phyloP scores from a whole-genome alignment of 441 rosid genomes.

The Adansonia madagascariensis region DNA sequence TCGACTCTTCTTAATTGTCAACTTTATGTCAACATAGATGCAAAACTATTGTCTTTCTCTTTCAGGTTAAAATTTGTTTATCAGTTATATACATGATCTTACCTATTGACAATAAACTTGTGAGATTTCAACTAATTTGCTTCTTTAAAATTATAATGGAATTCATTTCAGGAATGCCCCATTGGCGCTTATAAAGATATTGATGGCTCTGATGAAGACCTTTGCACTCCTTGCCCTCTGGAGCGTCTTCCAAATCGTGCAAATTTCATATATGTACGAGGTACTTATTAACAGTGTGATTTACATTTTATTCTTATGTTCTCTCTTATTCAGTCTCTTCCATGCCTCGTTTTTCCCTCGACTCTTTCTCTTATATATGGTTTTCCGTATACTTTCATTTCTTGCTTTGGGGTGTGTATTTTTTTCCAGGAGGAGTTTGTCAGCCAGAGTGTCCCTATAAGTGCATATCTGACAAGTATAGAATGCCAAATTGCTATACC shows the following conservation, averaged over 20 bases:
- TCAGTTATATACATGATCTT: constrained; percentile 3
- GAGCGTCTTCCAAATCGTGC: constrained; percentile 90
- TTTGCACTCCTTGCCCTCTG: constrained; percentile 81
- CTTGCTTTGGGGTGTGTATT: constrained; percentile 35
- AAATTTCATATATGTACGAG: constrained; percentile 76
- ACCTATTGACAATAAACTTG: background rate
- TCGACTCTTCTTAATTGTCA: background rate
- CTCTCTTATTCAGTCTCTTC: constrained; percentile 11
- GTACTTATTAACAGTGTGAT: constrained; percentile 41
- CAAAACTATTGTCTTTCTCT: background rate
- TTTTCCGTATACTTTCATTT: constrained; percentile 24
- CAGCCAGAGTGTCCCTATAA: constrained; percentile 75
- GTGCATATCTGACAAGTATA: constrained; percentile 89
- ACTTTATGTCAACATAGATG: background rate
- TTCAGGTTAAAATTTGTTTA: background rate
- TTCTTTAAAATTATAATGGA: constrained; percentile 25
- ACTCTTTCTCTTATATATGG: background rate
- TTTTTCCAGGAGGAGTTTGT: constrained; percentile 74
- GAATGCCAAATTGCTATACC: constrained; percentile 96
- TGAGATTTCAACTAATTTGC: constrained; percentile 8
- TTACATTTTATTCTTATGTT: constrained; percentile 24
- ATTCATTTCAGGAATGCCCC: constrained; percentile 82
- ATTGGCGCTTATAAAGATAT: constrained; percentile 85
- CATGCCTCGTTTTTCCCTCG: background rate
- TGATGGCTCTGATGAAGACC: constrained; percentile 83